Conservation (phyloP, 805 yeast genomes). For the Candida adriatica region DNA sequence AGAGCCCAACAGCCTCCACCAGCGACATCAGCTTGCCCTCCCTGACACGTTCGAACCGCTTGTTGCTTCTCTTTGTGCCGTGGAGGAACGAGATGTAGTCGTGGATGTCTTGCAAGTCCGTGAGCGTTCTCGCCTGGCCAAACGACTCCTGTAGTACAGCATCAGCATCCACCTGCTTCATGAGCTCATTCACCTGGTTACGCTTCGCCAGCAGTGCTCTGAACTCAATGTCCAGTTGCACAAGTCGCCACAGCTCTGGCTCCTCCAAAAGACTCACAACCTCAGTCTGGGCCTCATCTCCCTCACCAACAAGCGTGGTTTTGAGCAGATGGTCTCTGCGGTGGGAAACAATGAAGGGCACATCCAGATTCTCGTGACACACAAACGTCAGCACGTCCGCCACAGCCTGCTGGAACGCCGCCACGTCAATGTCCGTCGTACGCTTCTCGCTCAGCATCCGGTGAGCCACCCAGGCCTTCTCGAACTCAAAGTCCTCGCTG, state of each 20-base stretch:
- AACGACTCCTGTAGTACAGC: conserved; percentile 50
- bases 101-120: conserved; percentile 79
- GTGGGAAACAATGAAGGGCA: conserved; percentile 92
- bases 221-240: conserved; percentile 79
- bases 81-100: conserved; percentile 77
- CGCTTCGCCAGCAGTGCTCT: conserved; percentile 78
- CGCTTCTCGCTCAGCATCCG: conserved; percentile 31
- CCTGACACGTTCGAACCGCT: conserved; percentile 56
- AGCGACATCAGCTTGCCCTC: conserved; percentile 57
- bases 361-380: conserved; percentile 75
- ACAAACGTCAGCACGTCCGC: conserved; percentile 64
- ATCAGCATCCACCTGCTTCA: conserved; percentile 52
- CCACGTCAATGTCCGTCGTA: conserved; percentile 29
- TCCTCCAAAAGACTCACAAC: conserved; percentile 49
- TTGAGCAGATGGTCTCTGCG: conserved; percentile 80
- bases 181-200: conserved; percentile 50
- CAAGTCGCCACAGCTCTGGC: conserved; percentile 90
- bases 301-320: conserved; percentile 42
- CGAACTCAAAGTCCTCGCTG: conserved; percentile 61
- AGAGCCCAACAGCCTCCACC: conserved; percentile 64
- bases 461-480: conserved; percentile 77
- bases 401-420: conserved; percentile 63
- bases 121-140: conserved; percentile 51
- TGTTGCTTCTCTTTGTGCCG: conserved; percentile 30
- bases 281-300: conserved; percentile 33